Base-by-base conservation (phyloP, 164 flowering plant genomes). In the Saururus chinensis region DNA sequence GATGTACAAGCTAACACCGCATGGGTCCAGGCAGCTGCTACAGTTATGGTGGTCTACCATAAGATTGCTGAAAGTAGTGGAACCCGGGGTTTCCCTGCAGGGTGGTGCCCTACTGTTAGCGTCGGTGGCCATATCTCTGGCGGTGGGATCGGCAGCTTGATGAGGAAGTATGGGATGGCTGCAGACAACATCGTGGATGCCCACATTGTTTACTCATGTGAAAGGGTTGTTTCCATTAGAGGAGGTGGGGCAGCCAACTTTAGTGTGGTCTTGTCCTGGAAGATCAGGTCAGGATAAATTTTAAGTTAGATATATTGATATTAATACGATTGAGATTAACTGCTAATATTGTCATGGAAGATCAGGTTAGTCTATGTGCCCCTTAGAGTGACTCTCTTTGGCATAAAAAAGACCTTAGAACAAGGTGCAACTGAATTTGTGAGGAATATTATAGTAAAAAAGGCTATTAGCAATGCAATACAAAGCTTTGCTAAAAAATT, bases 21-120 rank as follows among this genome's bases (percentile, higher is more conserved):
- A n/a, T 71, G 77, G 77, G 66, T 73, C 6, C 54, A 67, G 30
- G 19, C 75, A 0, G 80, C 77, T 0, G 82, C 79, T 1, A 74
- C 79, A 21, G 75, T 57, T 3, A 25, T 73, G 0, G 82, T 79
- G 7, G 82, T 76, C 17, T 75, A 78, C 57, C 65, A 71, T 51
- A 30, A 40, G 1, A 73, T 75, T 51, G 66, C 73, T 3, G 48
- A 69, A 55, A 63, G 21, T 53, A 75, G 67, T 23, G 48, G 30
- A 9, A 21, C 35, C 12, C 64, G n/a, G n/a, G n/a, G n/a, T n/a
- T n/a, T n/a, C n/a, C n/a, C n/a, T n/a, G n/a, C n/a, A n/a, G n/a
- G n/a, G 10, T 8, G 42, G 0, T 66, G 64, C 55, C 52, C 69
- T 26, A 66, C 60, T 16, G 54, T 66, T 0, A 64, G 69, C 21